Evolutionary conservation across 1,139 yeast species (phyloP), one percentile per base, ranked within the genome.

Genomic region (Dujonia santamariae): DNA sequence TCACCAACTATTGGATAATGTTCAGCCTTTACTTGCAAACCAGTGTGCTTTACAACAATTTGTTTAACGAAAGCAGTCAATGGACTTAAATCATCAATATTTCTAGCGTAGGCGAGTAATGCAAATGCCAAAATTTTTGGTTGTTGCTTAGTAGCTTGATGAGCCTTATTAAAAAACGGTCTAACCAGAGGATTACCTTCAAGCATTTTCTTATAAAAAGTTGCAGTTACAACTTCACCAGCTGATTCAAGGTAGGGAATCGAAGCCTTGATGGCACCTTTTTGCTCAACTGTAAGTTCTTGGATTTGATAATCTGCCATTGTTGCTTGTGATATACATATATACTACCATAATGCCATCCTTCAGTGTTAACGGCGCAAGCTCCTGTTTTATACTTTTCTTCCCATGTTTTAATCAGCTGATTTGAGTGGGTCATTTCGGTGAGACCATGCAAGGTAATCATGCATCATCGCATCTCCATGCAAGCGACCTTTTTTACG

Each of bases 1-100:
- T 57, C 52, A 22, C 87, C 88, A 26, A 82, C 87, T 42, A 78
- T 66, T 13, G 80, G 77, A 46, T 82, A 82, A 39, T 80, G 85
- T 37, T 75, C 82, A 3, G 87, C 76, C 38, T 58, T 54, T 29
- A 82, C 69, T 48, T 74, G 77, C 39, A 81, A 60, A 31, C 85
- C 84, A 41, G 78, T 80, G 45, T 82, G 88, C 54, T 80, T 81
- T 42, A 67, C 67, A 25, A 76, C 83, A 48, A 82, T 78, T 44
- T 77, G 78, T 34, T 70, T 61, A 11, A 82, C 85, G 43, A 78
- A 75, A 1, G 61, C 73, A 11, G 65, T 48, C 34, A 82, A 62
- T 15, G 73, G 78, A 6, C 73, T 60, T 38, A 81, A 56, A 40
- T 80, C 73, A 44, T 81, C 81, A 40, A 82, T 79, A 52, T 80